Percentiles rank a stretch among this genome's conserved stretches.
These are phyloP conservation scores for Mycena sp. DNA, from an alignment of 1,284 basidiomycete species.

Conservation along the genomic window DNA sequence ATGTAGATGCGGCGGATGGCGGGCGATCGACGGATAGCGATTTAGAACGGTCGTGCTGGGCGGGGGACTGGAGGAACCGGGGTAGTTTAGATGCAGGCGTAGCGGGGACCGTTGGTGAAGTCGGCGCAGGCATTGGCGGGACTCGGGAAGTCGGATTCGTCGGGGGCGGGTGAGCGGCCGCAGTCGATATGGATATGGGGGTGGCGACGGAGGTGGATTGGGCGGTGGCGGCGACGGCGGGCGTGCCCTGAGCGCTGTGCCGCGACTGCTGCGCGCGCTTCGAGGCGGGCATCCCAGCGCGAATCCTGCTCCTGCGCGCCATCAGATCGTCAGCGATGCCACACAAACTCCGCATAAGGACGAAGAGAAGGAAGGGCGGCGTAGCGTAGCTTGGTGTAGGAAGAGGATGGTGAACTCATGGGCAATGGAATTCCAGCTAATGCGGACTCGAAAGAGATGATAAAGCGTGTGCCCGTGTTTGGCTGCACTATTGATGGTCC, in stretches of 20 bases:
- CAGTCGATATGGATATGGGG: not conserved
- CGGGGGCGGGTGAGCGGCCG: no score
- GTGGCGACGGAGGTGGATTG: slow-evolving; percentile 3
- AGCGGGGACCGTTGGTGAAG: slow-evolving; percentile 7
- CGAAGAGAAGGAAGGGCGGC: not conserved
- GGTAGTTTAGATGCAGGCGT: slow-evolving; percentile 17
- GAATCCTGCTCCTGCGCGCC: not conserved
- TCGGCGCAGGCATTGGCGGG: slow-evolving; percentile 5
- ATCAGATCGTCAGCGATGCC: not conserved
- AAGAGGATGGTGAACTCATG: not conserved
- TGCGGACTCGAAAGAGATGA: not conserved
- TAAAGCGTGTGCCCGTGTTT: not conserved
- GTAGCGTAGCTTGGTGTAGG: not conserved
- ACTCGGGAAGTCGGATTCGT: not conserved
- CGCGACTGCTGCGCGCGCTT: no score
- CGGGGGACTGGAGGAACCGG: slow-evolving; percentile 15
- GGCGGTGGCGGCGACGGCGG: slow-evolving; percentile 1
- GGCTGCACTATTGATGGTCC: not conserved
- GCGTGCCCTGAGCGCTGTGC: no score
- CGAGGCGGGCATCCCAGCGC: not conserved
- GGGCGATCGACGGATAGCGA: slow-evolving; percentile 11
- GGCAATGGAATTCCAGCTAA: not conserved
- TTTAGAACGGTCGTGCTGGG: slow-evolving; percentile 19
- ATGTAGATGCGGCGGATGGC: slow-evolving; percentile 5
- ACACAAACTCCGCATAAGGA: not conserved